phyloP scores from a whole-genome alignment of 83 land plant species.

The Diphasiastrum complanatum region DNA sequence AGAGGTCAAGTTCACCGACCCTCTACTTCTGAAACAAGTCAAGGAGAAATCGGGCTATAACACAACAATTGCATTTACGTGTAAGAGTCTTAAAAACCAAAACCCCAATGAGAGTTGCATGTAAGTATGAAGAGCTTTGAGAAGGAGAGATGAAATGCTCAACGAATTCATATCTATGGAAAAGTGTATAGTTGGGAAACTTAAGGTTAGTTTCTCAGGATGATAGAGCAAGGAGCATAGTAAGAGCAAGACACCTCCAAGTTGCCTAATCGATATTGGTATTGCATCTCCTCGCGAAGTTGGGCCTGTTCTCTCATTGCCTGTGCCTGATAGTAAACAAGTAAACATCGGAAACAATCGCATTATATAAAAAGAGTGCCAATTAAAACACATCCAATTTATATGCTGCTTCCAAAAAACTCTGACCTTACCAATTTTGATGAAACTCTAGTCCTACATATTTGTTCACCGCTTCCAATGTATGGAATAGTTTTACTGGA shows the following conservation, averaged over 20 bases:
- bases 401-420: background rate
- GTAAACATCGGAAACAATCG: constrained; percentile 7
- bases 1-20: too few species aligned
- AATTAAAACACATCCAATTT: background rate
- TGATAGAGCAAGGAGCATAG: background rate
- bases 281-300: constrained; percentile 94
- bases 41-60: too few species aligned
- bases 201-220: background rate
- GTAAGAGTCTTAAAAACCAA: too few species aligned
- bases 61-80: too few species aligned
- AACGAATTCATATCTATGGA: background rate
- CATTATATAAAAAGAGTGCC: background rate
- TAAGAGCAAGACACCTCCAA: constrained; percentile 76
- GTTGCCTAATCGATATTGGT: constrained; percentile 82
- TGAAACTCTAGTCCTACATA: too few species aligned
- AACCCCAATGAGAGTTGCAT: too few species aligned
- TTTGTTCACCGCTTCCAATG: background rate
- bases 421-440: too few species aligned
- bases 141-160: background rate
- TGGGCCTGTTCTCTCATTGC: constrained; percentile 99
- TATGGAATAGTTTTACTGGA: too few species aligned
- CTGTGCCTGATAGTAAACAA: constrained; percentile 71
- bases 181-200: background rate
- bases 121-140: too few species aligned
- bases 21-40: too few species aligned